Conservation (phyloP, 495 filamentous ascomycete species). For the Neurospora sp. region DNA sequence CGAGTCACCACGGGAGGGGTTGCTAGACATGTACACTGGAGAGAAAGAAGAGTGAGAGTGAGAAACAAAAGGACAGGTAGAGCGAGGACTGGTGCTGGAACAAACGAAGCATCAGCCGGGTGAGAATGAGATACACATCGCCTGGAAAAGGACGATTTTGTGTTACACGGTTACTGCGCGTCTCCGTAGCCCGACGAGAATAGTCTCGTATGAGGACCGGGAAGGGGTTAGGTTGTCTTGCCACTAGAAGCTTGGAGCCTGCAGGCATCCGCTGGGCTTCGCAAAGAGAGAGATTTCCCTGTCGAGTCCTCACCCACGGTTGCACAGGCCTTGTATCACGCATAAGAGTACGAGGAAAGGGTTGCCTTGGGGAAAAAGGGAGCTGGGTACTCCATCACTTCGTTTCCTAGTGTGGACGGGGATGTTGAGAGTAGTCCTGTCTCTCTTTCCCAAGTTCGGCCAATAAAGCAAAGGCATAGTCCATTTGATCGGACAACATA, state of each 20-base stretch:
- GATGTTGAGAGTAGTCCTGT: not conserved
- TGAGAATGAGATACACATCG: not conserved
- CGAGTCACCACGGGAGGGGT: not conserved
- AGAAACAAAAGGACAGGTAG: not conserved
- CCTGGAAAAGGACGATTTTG: not conserved
- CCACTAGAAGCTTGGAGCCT: constrained; percentile 10
- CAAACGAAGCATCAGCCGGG: not conserved
- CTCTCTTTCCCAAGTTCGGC: not conserved
- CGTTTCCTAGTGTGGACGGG: not conserved
- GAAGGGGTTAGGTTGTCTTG: constrained; percentile 7
- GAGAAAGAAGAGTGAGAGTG: not conserved
- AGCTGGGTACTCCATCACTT: not conserved
- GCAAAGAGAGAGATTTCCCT: constrained; percentile 8
- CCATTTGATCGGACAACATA: not conserved
- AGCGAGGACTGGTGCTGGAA: not conserved
- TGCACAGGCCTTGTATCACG: not conserved
- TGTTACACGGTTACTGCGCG: constrained; percentile 20
- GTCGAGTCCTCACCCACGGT: not conserved
- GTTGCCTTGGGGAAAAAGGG: not conserved
- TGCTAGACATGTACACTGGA: not conserved
- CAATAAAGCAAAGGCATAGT: not conserved
- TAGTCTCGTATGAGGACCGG: constrained; percentile 22
- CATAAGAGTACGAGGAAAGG: not conserved
- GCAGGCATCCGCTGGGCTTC: constrained; percentile 10
- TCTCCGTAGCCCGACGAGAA: constrained; percentile 26